A percentile compares a stretch with the other conserved stretches of the same genome.
Evolutionary conservation across 441 rosid genomes (phyloP).

Genomic region (Gossypium schwendimanii): DNA sequence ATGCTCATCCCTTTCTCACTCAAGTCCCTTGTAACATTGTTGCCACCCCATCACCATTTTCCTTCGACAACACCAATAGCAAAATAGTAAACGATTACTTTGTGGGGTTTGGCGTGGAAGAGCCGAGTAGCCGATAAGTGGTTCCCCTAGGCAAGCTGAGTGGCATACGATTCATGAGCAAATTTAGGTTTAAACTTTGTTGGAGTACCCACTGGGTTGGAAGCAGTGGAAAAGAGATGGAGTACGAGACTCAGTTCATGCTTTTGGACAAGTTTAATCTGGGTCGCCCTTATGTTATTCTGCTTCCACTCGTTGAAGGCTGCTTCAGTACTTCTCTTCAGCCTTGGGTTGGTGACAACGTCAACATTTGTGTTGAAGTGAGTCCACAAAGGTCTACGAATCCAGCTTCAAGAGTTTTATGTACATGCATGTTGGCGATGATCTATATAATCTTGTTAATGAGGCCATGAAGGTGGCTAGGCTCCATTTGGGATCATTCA

Average conservation of each 20-base stretch:
- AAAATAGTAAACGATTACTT: conserved; percentile 14
- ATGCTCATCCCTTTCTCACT: conserved; percentile 28
- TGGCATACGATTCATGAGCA: conserved; percentile 23
- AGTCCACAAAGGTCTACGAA: conserved; percentile 50
- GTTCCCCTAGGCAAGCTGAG: conserved; percentile 24
- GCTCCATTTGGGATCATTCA: conserved; percentile 58
- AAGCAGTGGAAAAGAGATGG: conserved; percentile 19
- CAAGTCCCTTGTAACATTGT: conserved; percentile 21
- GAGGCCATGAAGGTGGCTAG: conserved; percentile 62
- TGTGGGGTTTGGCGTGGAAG: conserved; percentile 18
- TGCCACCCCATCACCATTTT: conserved; percentile 17
- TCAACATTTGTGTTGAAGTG: conserved; percentile 73
- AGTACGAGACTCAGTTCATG: conserved; percentile 30
- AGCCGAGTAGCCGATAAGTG: conserved; percentile 16
- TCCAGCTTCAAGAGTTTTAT: conserved; percentile 38
- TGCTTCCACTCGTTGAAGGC: conserved; percentile 68
- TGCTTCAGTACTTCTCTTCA: conserved; percentile 52
- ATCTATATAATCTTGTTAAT: conserved; percentile 55
- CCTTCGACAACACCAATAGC: too few species aligned
- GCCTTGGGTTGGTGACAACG: conserved; percentile 48
- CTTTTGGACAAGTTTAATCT: conserved; percentile 22
- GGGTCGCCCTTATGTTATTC: conserved; percentile 57
- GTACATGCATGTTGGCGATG: conserved; percentile 55
- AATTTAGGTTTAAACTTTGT: conserved; percentile 34
- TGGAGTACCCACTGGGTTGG: conserved; percentile 34